phyloP scores from a whole-genome alignment of 2,329 filamentous ascomycete species.

The Stagonosporopsis cucurbitacearum region DNA sequence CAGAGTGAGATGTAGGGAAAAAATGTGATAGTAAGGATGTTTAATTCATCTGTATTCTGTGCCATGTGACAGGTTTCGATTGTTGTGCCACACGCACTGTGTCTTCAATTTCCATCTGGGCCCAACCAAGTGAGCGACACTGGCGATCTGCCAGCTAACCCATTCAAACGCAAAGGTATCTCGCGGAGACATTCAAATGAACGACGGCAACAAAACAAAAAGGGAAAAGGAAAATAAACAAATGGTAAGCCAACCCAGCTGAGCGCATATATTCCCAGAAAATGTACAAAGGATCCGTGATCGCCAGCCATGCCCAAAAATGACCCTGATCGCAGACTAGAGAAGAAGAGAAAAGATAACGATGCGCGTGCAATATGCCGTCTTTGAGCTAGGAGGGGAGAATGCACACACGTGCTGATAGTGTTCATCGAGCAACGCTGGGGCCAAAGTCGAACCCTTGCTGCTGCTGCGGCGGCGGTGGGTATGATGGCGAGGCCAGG shows the following conservation, averaged over 20 bases:
- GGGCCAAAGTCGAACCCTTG: conserved; percentile 50
- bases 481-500: conserved; percentile 52
- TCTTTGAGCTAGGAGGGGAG: conserved; percentile 14
- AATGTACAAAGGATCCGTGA: conserved; percentile 36
- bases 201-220: conserved; percentile 1
- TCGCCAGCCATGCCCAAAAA: conserved; percentile 25
- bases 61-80: not conserved
- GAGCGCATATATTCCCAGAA: conserved; percentile 19
- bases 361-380: conserved; percentile 19
- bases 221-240: conserved; percentile 2
- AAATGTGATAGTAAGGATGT: not conserved
- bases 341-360: conserved; percentile 19
- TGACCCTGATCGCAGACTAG: conserved; percentile 30
- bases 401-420: conserved; percentile 16
- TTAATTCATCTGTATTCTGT: not conserved
- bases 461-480: conserved; percentile 35
- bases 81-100: not conserved
- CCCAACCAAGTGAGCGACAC: conserved; percentile 16
- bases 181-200: conserved; percentile 19
- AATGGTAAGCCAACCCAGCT: conserved; percentile 7
- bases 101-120: not conserved
- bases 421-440: conserved; percentile 30
- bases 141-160: not conserved
- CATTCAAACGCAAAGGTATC: conserved; percentile 18
- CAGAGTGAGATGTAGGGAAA: no score